phyloP scores from a whole-genome alignment of 371 early-diverging fungal species.

The Mucor lusitanicus region DNA sequence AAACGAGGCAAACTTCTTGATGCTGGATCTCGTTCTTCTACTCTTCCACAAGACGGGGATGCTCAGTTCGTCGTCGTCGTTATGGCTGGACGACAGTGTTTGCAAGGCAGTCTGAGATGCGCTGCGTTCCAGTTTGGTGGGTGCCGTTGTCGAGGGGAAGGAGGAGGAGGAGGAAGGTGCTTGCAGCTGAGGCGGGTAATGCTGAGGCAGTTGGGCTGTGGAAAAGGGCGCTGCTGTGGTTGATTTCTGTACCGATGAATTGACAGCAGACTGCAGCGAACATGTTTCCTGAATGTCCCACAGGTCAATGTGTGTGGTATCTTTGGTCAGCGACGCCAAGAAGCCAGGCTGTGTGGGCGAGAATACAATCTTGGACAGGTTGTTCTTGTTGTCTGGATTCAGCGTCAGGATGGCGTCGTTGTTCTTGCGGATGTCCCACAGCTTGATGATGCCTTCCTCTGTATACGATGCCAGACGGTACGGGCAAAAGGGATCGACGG shows the following conservation, averaged over 20 bases:
- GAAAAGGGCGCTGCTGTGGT: not conserved
- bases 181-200: not conserved
- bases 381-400: slow-evolving; percentile 38
- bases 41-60: slow-evolving; percentile 69
- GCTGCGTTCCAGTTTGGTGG: not conserved
- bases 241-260: slow-evolving; percentile 14
- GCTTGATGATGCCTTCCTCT: slow-evolving; percentile 68
- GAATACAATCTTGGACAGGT: slow-evolving; percentile 62
- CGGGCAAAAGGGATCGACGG: slow-evolving; percentile 72
- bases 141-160: not conserved
- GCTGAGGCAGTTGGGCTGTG: not conserved
- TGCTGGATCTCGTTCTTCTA: slow-evolving; percentile 52
- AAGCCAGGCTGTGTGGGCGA: slow-evolving; percentile 65
- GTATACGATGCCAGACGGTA: slow-evolving; percentile 74
- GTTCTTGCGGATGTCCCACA: slow-evolving; percentile 81
- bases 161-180: too few relatives aligned
- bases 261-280: slow-evolving; percentile 24
- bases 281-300: slow-evolving; percentile 71
- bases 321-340: slow-evolving; percentile 68
- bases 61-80: slow-evolving; percentile 42
- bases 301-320: slow-evolving; percentile 54
- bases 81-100: not conserved
- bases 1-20: slow-evolving; percentile 57
- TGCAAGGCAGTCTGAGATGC: not conserved
- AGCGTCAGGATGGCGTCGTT: slow-evolving; percentile 56